phyloP scores from a whole-genome alignment of 202 grass and related monocot genomes.

The Saccharum hybrid region DNA sequence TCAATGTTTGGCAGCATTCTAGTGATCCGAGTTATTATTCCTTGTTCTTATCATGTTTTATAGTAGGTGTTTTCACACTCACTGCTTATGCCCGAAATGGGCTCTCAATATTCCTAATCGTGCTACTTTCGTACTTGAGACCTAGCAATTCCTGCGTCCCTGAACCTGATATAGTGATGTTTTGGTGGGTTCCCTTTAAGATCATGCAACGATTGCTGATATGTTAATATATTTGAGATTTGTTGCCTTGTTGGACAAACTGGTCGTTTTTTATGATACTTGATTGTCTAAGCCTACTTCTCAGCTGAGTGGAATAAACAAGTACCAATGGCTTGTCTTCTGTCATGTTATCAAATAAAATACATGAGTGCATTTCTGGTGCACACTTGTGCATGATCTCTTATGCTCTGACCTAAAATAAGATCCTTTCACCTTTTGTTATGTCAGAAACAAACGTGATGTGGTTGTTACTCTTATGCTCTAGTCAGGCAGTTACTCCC shows the following conservation, averaged over 20 bases:
- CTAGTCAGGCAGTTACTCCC: background rate
- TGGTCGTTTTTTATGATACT: background rate
- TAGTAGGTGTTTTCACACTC: background rate
- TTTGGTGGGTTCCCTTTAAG: background rate
- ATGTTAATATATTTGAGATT: background rate
- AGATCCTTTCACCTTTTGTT: background rate
- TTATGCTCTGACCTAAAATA: background rate
- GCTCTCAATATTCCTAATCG: background rate
- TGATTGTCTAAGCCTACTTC: conserved; percentile 27
- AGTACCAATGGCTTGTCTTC: background rate
- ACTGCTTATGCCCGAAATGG: background rate
- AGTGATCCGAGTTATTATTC: background rate
- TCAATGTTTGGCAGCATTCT: background rate
- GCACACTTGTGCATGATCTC: background rate
- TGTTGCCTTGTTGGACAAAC: conserved; percentile 5
- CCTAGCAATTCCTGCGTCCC: background rate
- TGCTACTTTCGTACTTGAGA: background rate
- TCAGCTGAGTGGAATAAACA: conserved; percentile 1
- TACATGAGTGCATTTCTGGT: background rate
- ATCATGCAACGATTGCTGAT: background rate
- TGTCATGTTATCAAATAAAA: conserved; percentile 14
- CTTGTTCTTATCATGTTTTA: too few species aligned
- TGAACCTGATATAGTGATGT: background rate
- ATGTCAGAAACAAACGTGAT: background rate
- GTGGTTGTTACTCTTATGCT: background rate